These are phyloP conservation scores for Effrenium voratum DNA, from an alignment of 73 alveolate species.

Conservation along the genomic window DNA sequence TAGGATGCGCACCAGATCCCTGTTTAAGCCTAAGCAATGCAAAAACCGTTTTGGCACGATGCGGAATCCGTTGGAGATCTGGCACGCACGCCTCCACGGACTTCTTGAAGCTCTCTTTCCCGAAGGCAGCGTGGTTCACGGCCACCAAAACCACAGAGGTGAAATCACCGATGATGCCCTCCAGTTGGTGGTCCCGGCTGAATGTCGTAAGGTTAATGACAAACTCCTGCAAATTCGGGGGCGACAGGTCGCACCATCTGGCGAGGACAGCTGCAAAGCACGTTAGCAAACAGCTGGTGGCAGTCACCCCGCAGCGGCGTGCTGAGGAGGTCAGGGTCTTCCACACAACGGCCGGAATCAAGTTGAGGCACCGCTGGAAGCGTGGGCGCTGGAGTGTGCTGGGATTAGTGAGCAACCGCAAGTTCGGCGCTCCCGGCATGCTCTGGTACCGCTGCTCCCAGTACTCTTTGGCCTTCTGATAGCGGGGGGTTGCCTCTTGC, in stretches of 20 bases:
- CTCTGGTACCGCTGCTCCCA: slow-evolving; percentile 7
- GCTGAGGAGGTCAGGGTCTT: not conserved
- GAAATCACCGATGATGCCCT: not conserved
- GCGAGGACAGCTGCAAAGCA: slow-evolving; percentile 19
- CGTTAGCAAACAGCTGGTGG: not conserved
- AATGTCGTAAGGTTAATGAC: not conserved
- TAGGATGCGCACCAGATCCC: too few species aligned
- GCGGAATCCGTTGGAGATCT: too few species aligned
- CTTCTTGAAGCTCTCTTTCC: not conserved
- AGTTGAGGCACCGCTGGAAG: not conserved
- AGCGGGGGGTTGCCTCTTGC: not conserved
- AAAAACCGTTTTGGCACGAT: too few species aligned
- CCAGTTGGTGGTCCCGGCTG: not conserved
- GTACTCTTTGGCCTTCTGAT: not conserved
- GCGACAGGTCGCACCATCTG: not conserved
- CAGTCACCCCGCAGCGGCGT: not conserved
- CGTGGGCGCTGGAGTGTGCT: not conserved
- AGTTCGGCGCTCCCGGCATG: slow-evolving; percentile 2
- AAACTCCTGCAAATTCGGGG: not conserved
- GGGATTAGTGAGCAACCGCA: not conserved
- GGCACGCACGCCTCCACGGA: too few species aligned
- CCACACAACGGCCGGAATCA: not conserved
- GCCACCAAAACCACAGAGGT: slow-evolving; percentile 9
- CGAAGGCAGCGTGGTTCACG: not conserved
- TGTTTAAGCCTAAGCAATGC: too few species aligned